Evolutionary conservation across 2,329 filamentous ascomycete genomes (phyloP).

Genomic region (Apiospora marii): DNA sequence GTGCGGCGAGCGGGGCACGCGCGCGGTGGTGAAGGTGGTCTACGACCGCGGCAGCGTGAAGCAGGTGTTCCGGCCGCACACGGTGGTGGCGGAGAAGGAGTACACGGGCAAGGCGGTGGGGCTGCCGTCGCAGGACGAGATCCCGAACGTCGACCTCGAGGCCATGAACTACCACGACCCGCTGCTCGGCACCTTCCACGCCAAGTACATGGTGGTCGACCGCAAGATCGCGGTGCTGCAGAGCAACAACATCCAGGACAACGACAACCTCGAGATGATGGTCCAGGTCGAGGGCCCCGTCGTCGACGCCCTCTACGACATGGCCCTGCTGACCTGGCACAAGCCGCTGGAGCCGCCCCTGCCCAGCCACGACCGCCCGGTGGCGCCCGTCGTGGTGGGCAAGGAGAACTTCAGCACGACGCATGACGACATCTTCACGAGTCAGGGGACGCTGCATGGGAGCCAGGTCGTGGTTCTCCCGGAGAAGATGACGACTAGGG

Average conservation of each 20-base stretch:
- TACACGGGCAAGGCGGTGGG: slow-evolving; percentile 66
- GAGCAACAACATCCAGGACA: slow-evolving; percentile 82
- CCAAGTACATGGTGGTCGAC: slow-evolving; percentile 82
- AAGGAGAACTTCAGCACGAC: slow-evolving; percentile 37
- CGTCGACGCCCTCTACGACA: slow-evolving; percentile 79
- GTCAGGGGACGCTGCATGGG: slow-evolving; percentile 41
- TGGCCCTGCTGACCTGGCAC: slow-evolving; percentile 76
- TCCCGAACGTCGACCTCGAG: slow-evolving; percentile 75
- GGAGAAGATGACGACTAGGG: slow-evolving; percentile 32
- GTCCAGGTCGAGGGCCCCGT: slow-evolving; percentile 78
- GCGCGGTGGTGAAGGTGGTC: slow-evolving; percentile 74
- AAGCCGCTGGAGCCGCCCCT: slow-evolving; percentile 66
- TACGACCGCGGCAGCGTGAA: slow-evolving; percentile 75
- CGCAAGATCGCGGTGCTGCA: slow-evolving; percentile 73
- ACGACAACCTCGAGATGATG: slow-evolving; percentile 85
- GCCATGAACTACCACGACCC: slow-evolving; percentile 78
- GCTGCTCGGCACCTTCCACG: slow-evolving; percentile 76
- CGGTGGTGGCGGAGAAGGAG: slow-evolving; percentile 62
- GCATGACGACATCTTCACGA: slow-evolving; percentile 38
- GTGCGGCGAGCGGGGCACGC: slow-evolving; percentile 63
- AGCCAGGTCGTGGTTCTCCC: slow-evolving; percentile 41
- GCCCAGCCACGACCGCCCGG: slow-evolving; percentile 61
- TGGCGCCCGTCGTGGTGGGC: slow-evolving; percentile 41
- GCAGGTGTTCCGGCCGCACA: slow-evolving; percentile 72
- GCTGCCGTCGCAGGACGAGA: slow-evolving; percentile 68